These are phyloP conservation scores for Candida sithepensis DNA, from an alignment of 805 yeast genomes.

Conservation along the genomic window DNA sequence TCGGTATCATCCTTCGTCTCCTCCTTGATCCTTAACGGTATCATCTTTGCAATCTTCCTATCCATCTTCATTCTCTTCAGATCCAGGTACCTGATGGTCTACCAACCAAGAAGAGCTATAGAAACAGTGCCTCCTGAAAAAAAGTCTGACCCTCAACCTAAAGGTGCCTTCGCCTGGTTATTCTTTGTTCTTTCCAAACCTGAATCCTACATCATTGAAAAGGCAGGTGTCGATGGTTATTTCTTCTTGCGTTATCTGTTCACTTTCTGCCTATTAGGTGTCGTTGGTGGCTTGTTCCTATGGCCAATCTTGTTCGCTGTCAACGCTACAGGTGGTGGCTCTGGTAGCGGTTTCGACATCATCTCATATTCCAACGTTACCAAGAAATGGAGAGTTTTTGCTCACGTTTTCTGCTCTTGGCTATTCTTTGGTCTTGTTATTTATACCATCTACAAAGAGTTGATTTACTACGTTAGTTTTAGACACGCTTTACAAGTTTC, in stretches of 20 bases:
- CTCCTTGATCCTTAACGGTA: constrained; percentile 41
- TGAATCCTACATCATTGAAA: constrained; percentile 61
- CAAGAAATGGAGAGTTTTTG: constrained; percentile 62
- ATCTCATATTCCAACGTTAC: constrained; percentile 61
- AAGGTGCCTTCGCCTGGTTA: constrained; percentile 54
- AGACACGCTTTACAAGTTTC: constrained; percentile 74
- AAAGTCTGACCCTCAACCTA: constrained; percentile 40
- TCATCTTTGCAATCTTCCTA: constrained; percentile 40
- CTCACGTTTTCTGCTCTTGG: constrained; percentile 78
- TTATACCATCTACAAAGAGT: constrained; percentile 68
- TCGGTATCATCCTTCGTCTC: constrained; percentile 50
- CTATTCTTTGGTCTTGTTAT: constrained; percentile 61
- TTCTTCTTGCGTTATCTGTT: constrained; percentile 65
- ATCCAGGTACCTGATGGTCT: constrained; percentile 43
- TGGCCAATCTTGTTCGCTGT: constrained; percentile 74
- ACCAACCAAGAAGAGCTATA: constrained; percentile 48
- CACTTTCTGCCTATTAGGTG: constrained; percentile 48
- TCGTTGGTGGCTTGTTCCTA: constrained; percentile 49
- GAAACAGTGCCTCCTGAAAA: constrained; percentile 44
- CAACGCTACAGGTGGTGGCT: constrained; percentile 65
- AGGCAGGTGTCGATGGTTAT: constrained; percentile 73
- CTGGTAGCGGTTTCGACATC: constrained; percentile 56
- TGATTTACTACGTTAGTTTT: constrained; percentile 64
- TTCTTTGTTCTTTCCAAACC: constrained; percentile 48
- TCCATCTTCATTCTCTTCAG: constrained; percentile 38